Base-by-base conservation (phyloP, 805 yeast species). In the Metschnikowia kofuensis region DNA sequence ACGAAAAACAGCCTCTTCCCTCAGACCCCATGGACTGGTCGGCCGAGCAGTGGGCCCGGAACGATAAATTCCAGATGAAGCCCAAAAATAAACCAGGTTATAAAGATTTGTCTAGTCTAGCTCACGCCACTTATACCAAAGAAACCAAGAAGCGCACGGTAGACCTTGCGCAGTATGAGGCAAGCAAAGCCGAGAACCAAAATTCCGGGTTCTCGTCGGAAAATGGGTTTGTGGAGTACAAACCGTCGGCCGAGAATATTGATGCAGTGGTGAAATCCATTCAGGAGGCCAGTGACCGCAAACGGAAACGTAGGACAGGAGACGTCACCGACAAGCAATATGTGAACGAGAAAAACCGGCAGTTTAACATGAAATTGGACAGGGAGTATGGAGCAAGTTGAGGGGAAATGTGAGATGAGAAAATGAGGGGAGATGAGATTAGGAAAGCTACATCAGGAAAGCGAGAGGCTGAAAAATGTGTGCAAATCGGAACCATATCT, bases 271-370 rank as follows among this genome's bases (percentile, higher is more conserved):
- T 75, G 7, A 52, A 55, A 1, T 53, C 60, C 15, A 63, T 70
- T 29, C 62, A 62, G 61, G 65, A 68, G 56, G 61, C 68, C 46
- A 71, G 72, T 48, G 66, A 61, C 58, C 66, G 67, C 30, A 65
- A 66, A 31, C 55, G 42, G 40, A 61, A 62, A 53, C 66, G 65
- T 43, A 67, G 77, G 56, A 66, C 77, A 53, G 66, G 64, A 10
- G 70, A 61, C 4, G 74, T 63, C 5, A 69, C 62, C 5, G 72
- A 61, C 15, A 70, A 68, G 6, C 70, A 77, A 29, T 77, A 68
- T 63, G 80, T 87, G 60, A 87, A 84, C 61, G 89, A 83, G 54
- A 84, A 83, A 64, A 87, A 87, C 70, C 78, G 76, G 60, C 84
- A 84, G 56, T 87, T 87, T 66, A 87, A 87, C 66, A 79, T 77